phyloP scores from a whole-genome alignment of 2,329 filamentous ascomycete genomes.

The Fusarium luffae region DNA sequence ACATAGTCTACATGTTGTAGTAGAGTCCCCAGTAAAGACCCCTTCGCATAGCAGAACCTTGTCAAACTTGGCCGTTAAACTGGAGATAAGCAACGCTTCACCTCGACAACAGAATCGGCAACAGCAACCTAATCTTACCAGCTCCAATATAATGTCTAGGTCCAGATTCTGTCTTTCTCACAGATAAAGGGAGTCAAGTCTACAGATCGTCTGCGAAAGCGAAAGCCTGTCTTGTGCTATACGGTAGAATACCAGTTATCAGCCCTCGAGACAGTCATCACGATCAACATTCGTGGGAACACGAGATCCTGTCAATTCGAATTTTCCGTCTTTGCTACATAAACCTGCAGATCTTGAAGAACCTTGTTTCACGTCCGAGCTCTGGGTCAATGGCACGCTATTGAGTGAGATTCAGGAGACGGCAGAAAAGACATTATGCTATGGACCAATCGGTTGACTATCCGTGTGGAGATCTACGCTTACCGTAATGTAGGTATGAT shows the following conservation, averaged over 20 bases:
- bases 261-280: constrained; percentile 16
- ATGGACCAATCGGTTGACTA: not conserved
- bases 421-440: not conserved
- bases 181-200: constrained; percentile 14
- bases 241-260: not conserved
- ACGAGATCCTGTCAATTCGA: not conserved
- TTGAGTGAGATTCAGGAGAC: constrained; percentile 21
- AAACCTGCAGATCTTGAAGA: constrained; percentile 19
- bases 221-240: not conserved
- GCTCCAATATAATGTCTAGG: constrained; percentile 7
- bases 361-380: constrained; percentile 16
- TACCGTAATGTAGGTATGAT: not conserved
- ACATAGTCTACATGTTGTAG: not conserved
- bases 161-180: not conserved
- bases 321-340: constrained; percentile 1
- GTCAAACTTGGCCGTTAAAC: constrained; percentile 2
- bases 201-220: not conserved
- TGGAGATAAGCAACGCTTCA: constrained; percentile 19
- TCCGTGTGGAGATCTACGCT: constrained; percentile 1
- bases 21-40: constrained; percentile 6
- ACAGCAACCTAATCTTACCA: constrained; percentile 34
- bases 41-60: constrained; percentile 8
- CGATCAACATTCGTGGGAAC: not conserved
- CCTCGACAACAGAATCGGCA: constrained; percentile 18
- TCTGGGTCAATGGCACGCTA: constrained; percentile 18